phyloP scores from a whole-genome alignment of 805 yeast species.

The Lipomyces sp. region DNA sequence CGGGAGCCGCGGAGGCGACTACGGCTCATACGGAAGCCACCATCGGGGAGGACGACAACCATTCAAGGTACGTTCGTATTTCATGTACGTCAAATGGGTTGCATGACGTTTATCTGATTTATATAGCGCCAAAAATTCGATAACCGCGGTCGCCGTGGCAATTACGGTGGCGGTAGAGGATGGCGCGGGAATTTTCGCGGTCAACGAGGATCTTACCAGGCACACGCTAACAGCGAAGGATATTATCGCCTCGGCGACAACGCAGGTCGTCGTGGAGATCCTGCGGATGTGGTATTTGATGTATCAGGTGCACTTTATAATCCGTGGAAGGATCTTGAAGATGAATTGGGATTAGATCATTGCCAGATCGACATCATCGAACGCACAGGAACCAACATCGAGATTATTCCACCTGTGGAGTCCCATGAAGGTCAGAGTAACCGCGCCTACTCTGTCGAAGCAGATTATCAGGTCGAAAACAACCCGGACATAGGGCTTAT shows the following conservation, averaged over 20 bases:
- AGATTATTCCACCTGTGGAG: neutral
- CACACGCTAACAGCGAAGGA: neutral
- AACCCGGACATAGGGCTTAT: neutral
- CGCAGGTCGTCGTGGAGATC: neutral
- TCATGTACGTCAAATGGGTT: neutral
- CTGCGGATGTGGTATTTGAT: constrained; percentile 7
- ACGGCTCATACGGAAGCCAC: neutral
- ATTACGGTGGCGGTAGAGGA: neutral
- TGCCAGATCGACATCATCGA: constrained; percentile 25
- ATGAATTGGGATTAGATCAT: constrained; percentile 20
- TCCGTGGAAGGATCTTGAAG: constrained; percentile 32
- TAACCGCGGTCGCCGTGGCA: constrained; percentile 26
- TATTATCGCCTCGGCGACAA: neutral
- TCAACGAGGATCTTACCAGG: neutral
- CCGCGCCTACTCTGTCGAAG: neutral
- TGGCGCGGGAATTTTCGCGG: constrained; percentile 10
- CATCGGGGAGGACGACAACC: neutral
- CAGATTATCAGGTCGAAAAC: neutral
- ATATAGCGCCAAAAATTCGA: constrained; percentile 26
- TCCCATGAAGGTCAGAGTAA: neutral
- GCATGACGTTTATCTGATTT: neutral
- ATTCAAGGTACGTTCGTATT: neutral
- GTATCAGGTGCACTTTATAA: constrained; percentile 22
- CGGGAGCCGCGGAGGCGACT: neutral
- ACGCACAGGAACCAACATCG: neutral